phyloP scores from a whole-genome alignment of 2,329 filamentous ascomycete species.

The Pseudonectria buxi region DNA sequence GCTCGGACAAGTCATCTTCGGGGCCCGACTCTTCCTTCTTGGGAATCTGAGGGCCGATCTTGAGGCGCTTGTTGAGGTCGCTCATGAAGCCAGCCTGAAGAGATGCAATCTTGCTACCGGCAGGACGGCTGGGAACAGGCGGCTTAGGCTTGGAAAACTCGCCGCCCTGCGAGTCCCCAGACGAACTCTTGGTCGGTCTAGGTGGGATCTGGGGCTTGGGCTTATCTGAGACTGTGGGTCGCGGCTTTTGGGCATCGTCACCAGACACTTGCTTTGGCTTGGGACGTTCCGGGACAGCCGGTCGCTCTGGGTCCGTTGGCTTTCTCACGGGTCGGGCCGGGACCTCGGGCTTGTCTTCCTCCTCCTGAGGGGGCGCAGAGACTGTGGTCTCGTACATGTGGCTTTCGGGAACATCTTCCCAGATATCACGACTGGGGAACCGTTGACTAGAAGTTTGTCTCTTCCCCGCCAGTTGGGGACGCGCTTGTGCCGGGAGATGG shows the following conservation, averaged over 20 bases:
- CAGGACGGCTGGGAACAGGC: conserved; percentile 65
- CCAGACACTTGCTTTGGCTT: conserved; percentile 40
- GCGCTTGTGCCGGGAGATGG: conserved; percentile 32
- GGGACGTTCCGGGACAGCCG: conserved; percentile 44
- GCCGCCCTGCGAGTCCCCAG: conserved; percentile 35
- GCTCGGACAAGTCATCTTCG: conserved; percentile 47
- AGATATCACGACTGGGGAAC: conserved; percentile 88
- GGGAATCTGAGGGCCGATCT: conserved; percentile 73
- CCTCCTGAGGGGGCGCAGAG: conserved; percentile 23
- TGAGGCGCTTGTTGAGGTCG: conserved; percentile 83
- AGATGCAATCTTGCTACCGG: conserved; percentile 80
- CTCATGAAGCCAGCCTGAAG: conserved; percentile 89
- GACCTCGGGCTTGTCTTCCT: conserved; percentile 20
- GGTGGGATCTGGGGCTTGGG: conserved; percentile 56
- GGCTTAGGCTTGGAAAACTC: conserved; percentile 68
- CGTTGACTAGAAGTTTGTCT: conserved; percentile 57
- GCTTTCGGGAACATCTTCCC: conserved; percentile 89
- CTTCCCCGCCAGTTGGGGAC: conserved; percentile 36
- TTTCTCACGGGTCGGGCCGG: conserved; percentile 33
- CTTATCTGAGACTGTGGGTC: conserved; percentile 42
- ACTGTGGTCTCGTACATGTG: conserved; percentile 73
- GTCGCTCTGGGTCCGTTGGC: conserved; percentile 33
- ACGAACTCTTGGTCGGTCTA: conserved; percentile 49
- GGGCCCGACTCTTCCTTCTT: conserved; percentile 64
- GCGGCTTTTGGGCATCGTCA: conserved; percentile 31